Evolutionary conservation across 495 filamentous ascomycete genomes (phyloP).

Genomic region (Lasiosphaeria miniovina): DNA sequence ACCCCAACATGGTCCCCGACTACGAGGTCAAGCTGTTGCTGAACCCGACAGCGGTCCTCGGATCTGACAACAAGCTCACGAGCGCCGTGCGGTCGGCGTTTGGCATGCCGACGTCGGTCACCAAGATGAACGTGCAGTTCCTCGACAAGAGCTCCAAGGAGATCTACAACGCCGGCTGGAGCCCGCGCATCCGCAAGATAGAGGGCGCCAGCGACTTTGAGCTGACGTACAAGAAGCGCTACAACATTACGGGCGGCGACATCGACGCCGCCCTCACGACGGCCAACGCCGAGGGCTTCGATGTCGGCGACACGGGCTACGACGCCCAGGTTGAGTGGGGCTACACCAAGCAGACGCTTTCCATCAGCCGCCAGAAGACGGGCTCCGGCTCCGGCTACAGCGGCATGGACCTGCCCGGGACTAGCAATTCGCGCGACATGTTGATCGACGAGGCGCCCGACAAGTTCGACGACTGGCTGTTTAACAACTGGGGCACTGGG

Average conservation of each 20-base stretch:
- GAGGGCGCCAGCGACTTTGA: conserved; percentile 27
- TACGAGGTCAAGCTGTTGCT: conserved; percentile 34
- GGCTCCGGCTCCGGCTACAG: conserved; percentile 16
- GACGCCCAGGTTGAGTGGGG: conserved; percentile 34
- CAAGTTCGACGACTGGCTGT: conserved; percentile 26
- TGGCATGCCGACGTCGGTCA: conserved; percentile 4
- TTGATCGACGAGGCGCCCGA: conserved; percentile 26
- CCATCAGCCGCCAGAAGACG: conserved; percentile 27
- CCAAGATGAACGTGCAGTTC: conserved; percentile 29
- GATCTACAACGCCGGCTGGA: conserved; percentile 32
- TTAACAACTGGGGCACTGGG: conserved; percentile 20
- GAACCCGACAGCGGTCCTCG: conserved; percentile 23
- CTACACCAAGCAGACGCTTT: conserved; percentile 29
- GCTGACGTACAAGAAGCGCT: conserved; percentile 35
- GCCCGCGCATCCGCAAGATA: conserved; percentile 32
- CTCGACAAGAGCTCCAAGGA: conserved; percentile 29
- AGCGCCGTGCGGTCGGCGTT: conserved; percentile 24
- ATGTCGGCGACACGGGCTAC: conserved; percentile 23
- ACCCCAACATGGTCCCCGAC: conserved; percentile 24
- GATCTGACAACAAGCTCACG: conserved; percentile 25
- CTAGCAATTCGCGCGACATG: conserved; percentile 18
- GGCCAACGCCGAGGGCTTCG: conserved; percentile 27
- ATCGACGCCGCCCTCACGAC: conserved; percentile 24
- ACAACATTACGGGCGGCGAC: conserved; percentile 13
- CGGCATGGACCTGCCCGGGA: conserved; percentile 22